phyloP scores from a whole-genome alignment of 495 filamentous ascomycete species.

The Podospora comata region DNA sequence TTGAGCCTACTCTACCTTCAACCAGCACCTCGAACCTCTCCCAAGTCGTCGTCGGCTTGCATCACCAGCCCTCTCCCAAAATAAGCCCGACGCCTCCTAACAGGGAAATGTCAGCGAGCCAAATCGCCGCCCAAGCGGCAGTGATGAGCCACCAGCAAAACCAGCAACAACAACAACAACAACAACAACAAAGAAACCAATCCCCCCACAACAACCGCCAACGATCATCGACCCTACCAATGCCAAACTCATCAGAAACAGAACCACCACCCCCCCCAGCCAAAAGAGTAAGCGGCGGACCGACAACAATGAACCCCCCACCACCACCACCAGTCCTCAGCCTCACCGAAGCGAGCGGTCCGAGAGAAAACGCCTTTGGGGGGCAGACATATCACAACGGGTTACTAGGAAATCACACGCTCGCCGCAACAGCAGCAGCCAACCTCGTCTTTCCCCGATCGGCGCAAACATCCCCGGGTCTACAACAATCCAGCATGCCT shows the following conservation, averaged over 20 bases:
- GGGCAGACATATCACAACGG: conserved; percentile 63
- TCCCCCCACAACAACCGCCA: conserved; percentile 53
- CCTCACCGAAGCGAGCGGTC: conserved; percentile 53
- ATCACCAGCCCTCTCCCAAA: conserved; percentile 31
- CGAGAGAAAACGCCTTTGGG: conserved; percentile 52
- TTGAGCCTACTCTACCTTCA: conserved; percentile 83
- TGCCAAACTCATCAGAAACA: conserved; percentile 36
- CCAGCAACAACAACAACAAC: conserved; percentile 31
- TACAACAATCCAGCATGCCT: conserved; percentile 27
- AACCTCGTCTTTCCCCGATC: conserved; percentile 79
- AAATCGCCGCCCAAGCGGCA: conserved; percentile 88
- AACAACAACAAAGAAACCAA: conserved; percentile 38
- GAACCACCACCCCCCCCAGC: conserved; percentile 31
- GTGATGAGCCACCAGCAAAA: conserved; percentile 52
- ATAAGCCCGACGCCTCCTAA: conserved; percentile 48
- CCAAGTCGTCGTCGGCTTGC: conserved; percentile 41
- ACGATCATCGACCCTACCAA: conserved; percentile 66
- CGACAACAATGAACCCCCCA: conserved; percentile 54
- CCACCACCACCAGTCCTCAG: conserved; percentile 41
- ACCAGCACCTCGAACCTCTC: conserved; percentile 52
- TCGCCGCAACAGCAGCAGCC: conserved; percentile 76
- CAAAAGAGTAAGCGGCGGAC: conserved; percentile 45
- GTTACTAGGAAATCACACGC: conserved; percentile 58
- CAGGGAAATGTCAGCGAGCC: conserved; percentile 60
- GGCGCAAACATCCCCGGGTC: conserved; percentile 48